phyloP scores from a whole-genome alignment of 2,329 filamentous ascomycete species.

The Beauveria caledonica region DNA sequence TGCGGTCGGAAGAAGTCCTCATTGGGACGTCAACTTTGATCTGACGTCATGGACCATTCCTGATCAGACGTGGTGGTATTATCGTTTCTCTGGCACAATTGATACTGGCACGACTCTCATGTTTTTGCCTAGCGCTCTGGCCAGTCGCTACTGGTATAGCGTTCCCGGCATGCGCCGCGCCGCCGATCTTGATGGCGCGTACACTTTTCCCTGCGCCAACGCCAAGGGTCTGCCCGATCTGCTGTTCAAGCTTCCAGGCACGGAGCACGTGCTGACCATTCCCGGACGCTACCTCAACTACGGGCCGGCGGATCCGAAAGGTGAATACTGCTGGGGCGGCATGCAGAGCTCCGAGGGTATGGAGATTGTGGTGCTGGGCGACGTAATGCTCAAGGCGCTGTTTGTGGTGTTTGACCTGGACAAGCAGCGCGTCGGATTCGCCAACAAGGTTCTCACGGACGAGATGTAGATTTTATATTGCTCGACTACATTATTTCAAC shows the following conservation, averaged over 20 bases:
- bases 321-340: constrained; percentile 62
- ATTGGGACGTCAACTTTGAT: constrained; percentile 42
- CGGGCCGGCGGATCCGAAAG: constrained; percentile 37
- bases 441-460: constrained; percentile 32
- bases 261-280: constrained; percentile 42
- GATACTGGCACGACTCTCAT: constrained; percentile 65
- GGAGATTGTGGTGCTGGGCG: constrained; percentile 61
- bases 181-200: constrained; percentile 35
- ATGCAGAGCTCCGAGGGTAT: constrained; percentile 50
- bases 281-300: constrained; percentile 50
- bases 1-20: constrained; percentile 22
- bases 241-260: constrained; percentile 42
- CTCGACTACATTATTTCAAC: not conserved
- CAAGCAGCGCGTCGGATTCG: constrained; percentile 32
- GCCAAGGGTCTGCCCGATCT: constrained; percentile 49
- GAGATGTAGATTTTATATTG: not conserved
- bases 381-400: constrained; percentile 69
- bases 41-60: constrained; percentile 34
- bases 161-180: constrained; percentile 45
- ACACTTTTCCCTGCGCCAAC: constrained; percentile 49
- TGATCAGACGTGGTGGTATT: constrained; percentile 42
- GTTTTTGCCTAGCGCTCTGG: constrained; percentile 49
- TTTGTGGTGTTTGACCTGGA: constrained; percentile 63
- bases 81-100: constrained; percentile 44
- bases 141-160: constrained; percentile 49